A percentile compares a stretch with the other conserved stretches of the same genome.
These are phyloP conservation scores for Candida coleopterorum DNA, from an alignment of 805 yeast species.

Conservation along the genomic window DNA sequence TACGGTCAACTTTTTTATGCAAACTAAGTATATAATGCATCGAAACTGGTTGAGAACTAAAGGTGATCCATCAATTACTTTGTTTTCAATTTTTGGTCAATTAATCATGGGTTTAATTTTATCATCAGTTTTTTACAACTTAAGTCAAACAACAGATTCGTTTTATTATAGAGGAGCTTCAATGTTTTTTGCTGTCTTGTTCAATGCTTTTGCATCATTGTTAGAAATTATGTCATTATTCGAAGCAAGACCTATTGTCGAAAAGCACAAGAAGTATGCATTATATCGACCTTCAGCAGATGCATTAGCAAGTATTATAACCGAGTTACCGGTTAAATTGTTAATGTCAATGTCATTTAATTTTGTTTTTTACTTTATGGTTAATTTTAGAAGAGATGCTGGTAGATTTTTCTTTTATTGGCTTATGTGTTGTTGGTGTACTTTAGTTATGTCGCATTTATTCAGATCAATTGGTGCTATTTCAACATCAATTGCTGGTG, in stretches of 20 bases:
- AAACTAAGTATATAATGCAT: conserved; percentile 45
- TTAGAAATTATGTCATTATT: conserved; percentile 57
- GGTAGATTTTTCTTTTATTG: conserved; percentile 45
- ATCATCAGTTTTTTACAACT: conserved; percentile 56
- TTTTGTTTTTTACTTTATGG: conserved; percentile 44
- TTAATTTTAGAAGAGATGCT: conserved; percentile 45
- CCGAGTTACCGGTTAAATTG: conserved; percentile 60
- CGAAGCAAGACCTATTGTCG: conserved; percentile 59
- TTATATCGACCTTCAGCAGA: conserved; percentile 73
- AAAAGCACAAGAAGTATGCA: conserved; percentile 68
- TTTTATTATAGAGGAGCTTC: conserved; percentile 62
- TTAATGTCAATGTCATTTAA: conserved; percentile 27
- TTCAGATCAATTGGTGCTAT: conserved; percentile 41
- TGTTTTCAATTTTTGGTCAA: conserved; percentile 49
- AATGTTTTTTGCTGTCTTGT: conserved; percentile 56
- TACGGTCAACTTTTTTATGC: conserved; percentile 44
- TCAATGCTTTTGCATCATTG: conserved; percentile 56
- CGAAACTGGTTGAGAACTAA: conserved; percentile 52
- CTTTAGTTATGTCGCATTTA: conserved; percentile 37
- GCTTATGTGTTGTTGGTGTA: conserved; percentile 26
- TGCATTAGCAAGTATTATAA: conserved; percentile 55
- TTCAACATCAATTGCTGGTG: conserved; percentile 36
- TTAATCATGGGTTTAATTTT: conserved; percentile 53
- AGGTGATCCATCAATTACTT: conserved; percentile 54
- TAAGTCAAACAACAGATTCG: conserved; percentile 46